phyloP scores from a whole-genome alignment of 768 basidiomycete species.

The Lanmaoa rubissima region DNA sequence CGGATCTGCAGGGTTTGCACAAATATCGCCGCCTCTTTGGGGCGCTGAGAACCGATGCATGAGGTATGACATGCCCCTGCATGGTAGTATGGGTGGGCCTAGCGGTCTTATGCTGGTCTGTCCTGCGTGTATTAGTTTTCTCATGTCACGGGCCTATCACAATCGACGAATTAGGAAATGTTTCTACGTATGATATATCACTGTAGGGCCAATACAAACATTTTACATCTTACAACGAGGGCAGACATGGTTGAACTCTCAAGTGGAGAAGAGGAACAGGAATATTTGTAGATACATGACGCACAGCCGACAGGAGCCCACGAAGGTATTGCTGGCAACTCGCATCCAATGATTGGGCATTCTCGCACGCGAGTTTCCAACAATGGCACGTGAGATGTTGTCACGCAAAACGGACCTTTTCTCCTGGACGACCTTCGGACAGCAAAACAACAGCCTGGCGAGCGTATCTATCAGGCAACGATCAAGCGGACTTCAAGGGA shows the following conservation, averaged over 20 bases:
- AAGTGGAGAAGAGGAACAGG: neutral
- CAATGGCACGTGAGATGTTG: neutral
- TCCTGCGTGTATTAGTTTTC: neutral
- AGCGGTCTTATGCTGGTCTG: neutral
- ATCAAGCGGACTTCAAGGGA: neutral
- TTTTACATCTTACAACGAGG: neutral
- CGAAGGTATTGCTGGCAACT: neutral
- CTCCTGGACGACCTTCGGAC: constrained; percentile 85
- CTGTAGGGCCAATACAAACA: neutral
- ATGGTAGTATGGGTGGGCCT: neutral
- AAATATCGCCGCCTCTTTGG: neutral
- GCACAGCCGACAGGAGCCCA: neutral
- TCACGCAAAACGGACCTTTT: constrained; percentile 77
- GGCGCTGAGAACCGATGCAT: neutral
- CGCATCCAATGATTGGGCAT: neutral
- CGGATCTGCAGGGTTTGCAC: neutral
- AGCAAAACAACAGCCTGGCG: constrained; percentile 80
- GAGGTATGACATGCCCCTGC: neutral
- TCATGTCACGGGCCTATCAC: neutral
- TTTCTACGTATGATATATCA: neutral
- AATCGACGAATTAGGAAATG: too few species aligned
- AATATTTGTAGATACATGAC: neutral
- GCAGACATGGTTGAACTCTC: constrained; percentile 3
- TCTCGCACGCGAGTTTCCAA: neutral
- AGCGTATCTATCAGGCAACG: constrained; percentile 12